These are phyloP conservation scores for Fusarium buharicum DNA, from an alignment of 2,329 filamentous ascomycete species.

Conservation along the genomic window DNA sequence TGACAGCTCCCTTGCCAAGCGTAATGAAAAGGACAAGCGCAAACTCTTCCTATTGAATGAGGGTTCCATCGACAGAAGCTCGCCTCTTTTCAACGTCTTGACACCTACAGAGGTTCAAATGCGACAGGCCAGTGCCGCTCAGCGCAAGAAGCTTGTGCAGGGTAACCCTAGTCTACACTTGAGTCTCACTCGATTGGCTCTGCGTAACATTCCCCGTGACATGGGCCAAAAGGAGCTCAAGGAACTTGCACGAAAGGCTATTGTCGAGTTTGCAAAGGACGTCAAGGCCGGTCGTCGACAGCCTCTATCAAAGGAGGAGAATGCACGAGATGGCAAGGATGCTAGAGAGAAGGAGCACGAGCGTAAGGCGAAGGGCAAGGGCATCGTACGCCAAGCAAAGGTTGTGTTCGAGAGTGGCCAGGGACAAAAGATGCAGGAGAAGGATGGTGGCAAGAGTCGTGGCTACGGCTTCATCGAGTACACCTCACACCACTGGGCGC, in stretches of 20 bases:
- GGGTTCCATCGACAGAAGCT: conserved; percentile 81
- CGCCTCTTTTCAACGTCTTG: conserved; percentile 79
- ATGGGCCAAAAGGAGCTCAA: conserved; percentile 90
- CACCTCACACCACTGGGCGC: conserved; percentile 88
- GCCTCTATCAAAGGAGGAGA: conserved; percentile 89
- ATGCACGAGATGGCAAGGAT: conserved; percentile 79
- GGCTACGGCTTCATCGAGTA: conserved; percentile 99
- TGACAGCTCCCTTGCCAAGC: conserved; percentile 71
- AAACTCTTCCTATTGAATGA: conserved; percentile 88
- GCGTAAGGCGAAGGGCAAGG: conserved; percentile 83
- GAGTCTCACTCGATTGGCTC: conserved; percentile 86
- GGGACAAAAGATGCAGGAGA: conserved; percentile 84
- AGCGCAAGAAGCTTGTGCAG: conserved; percentile 90
- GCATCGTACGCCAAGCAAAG: conserved; percentile 92
- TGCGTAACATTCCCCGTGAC: conserved; percentile 89
- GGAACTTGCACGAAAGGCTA: conserved; percentile 86
- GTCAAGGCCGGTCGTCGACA: conserved; percentile 81
- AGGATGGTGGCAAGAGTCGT: conserved; percentile 81
- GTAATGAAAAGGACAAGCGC: conserved; percentile 85
- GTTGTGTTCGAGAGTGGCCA: conserved; percentile 90
- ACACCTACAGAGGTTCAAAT: conserved; percentile 84
- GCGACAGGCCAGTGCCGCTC: conserved; percentile 85
- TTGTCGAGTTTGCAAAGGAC: conserved; percentile 93
- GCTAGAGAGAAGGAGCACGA: conserved; percentile 83
- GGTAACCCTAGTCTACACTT: conserved; percentile 89